phyloP scores from a whole-genome alignment of 106 monocot genomes.

The Dioscorea dumetorum region DNA sequence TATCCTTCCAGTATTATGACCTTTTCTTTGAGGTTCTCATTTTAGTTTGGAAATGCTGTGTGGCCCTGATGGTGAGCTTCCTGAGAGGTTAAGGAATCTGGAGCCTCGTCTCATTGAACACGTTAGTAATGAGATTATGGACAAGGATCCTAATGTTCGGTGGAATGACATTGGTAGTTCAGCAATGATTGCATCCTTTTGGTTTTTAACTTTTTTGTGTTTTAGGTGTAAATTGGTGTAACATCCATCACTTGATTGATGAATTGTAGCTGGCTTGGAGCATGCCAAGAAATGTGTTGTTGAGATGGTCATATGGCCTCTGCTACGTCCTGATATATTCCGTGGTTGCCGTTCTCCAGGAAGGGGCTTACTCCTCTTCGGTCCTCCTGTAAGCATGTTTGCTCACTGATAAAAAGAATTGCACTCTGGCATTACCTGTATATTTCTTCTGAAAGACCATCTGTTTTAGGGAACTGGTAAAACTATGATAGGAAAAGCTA shows the following conservation, averaged over 20 bases:
- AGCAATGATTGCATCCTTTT: neutral
- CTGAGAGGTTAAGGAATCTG: slow-evolving; percentile 93
- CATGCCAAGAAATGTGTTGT: slow-evolving; percentile 99
- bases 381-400: slow-evolving; percentile 76
- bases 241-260: slow-evolving; percentile 6
- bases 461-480: slow-evolving; percentile 84
- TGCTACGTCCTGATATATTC: slow-evolving; percentile 96
- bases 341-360: slow-evolving; percentile 91
- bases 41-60: slow-evolving; percentile 86
- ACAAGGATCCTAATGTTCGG: slow-evolving; percentile 93
- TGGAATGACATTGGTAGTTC: slow-evolving; percentile 92
- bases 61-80: slow-evolving; percentile 90
- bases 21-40: slow-evolving; percentile 6
- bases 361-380: slow-evolving; percentile 89
- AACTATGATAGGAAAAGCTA: slow-evolving; percentile 99
- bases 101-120: slow-evolving; percentile 99
- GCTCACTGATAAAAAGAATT: neutral
- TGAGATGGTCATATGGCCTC: slow-evolving; percentile 99
- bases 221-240: neutral
- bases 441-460: neutral
- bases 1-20: too few relatives aligned
- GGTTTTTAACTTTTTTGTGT: neutral
- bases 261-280: slow-evolving; percentile 82
- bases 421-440: neutral
- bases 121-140: slow-evolving; percentile 99